Conservation (phyloP, 2,329 filamentous ascomycete species). For the Monilinia aucupariae region DNA sequence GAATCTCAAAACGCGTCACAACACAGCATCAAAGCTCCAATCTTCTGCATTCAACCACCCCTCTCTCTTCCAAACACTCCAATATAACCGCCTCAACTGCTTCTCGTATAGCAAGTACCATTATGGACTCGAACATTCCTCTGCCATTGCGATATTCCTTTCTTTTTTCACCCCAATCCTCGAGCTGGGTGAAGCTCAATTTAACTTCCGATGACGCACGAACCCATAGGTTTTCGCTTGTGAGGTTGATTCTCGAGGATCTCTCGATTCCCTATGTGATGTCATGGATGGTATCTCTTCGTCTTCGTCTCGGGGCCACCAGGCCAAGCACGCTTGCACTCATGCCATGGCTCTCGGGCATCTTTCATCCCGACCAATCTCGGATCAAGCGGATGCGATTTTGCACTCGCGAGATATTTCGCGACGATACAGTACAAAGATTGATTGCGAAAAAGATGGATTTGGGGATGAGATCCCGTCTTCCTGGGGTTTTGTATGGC, state of each 20-base stretch:
- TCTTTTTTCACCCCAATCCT: no score
- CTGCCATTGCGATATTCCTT: no score
- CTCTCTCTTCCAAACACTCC: no score
- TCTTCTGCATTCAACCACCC: no score
- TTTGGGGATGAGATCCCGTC: not conserved
- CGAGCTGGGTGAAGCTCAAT: not conserved
- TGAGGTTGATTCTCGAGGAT: not conserved
- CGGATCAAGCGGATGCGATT: not conserved
- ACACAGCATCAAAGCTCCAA: no score
- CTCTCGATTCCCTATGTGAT: not conserved
- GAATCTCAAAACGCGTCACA: no score
- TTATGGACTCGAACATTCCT: no score
- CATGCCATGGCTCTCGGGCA: not conserved
- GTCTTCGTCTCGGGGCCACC: no score
- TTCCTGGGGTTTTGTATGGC: not conserved
- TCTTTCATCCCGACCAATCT: not conserved
- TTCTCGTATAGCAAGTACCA: no score
- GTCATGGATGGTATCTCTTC: not conserved
- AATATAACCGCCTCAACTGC: no score
- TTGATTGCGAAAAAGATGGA: not conserved
- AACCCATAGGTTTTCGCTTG: not conserved
- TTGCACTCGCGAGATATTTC: not conserved
- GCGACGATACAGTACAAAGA: no score
- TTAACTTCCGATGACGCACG: not conserved
- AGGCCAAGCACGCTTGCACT: not conserved